phyloP scores from a whole-genome alignment of 2,329 filamentous ascomycete genomes.

The Verruconis gallopava region DNA sequence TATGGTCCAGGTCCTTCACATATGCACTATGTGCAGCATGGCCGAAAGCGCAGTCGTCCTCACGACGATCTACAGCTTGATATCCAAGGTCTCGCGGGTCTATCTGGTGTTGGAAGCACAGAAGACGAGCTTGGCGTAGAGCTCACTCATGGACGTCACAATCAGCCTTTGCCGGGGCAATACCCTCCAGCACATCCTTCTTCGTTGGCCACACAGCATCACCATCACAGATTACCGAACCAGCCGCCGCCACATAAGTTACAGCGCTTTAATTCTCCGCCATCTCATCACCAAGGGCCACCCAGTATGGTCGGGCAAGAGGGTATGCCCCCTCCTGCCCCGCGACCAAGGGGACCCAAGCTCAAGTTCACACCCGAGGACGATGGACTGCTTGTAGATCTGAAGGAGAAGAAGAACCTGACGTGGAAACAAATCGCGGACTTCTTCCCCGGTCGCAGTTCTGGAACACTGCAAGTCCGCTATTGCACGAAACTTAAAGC shows the following conservation, averaged over 20 bases:
- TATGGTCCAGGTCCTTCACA: constrained; percentile 17
- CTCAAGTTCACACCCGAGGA: constrained; percentile 90
- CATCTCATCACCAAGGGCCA: constrained; percentile 40
- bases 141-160: constrained; percentile 20
- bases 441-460: constrained; percentile 84
- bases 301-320: constrained; percentile 77
- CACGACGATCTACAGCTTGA: constrained; percentile 26
- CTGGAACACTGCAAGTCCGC: constrained; percentile 80
- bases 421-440: constrained; percentile 98
- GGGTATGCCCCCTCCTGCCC: constrained; percentile 76
- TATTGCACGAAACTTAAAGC: constrained; percentile 94
- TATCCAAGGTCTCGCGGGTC: constrained; percentile 26
- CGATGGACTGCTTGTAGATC: constrained; percentile 71
- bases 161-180: constrained; percentile 21
- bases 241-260: constrained; percentile 57
- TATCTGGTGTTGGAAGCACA: constrained; percentile 23
- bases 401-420: constrained; percentile 89
- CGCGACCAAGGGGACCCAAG: constrained; percentile 72
- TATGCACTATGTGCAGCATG: constrained; percentile 19
- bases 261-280: constrained; percentile 36
- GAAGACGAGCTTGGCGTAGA: constrained; percentile 24
- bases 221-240: constrained; percentile 70
- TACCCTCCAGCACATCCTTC: constrained; percentile 12
- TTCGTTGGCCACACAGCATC: constrained; percentile 42
- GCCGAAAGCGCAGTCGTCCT: constrained; percentile 32